Evolutionary conservation across 768 basidiomycete species (phyloP).

Genomic region (Lactifluus rugatus): DNA sequence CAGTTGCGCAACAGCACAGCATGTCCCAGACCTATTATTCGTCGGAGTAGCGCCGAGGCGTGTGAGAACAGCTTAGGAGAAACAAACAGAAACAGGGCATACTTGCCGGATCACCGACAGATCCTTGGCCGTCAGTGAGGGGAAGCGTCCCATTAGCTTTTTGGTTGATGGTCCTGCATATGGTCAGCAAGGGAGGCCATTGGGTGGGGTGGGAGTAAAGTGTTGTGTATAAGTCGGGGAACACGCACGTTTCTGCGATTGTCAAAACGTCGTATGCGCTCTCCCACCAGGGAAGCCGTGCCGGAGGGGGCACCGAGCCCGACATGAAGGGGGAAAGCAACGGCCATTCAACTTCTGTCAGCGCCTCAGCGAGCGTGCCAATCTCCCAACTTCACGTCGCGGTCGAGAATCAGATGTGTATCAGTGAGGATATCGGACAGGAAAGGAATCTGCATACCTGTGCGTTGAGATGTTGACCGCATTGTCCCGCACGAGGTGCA

Average conservation of each 20-base stretch:
- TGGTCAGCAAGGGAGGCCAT: background rate
- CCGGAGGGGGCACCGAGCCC: slow-evolving; percentile 35
- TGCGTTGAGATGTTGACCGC: slow-evolving; percentile 22
- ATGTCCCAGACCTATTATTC: slow-evolving; percentile 38
- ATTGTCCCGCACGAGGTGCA: slow-evolving; percentile 22
- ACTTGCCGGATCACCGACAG: slow-evolving; percentile 56
- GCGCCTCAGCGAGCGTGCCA: slow-evolving; percentile 47
- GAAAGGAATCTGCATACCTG: slow-evolving; percentile 1
- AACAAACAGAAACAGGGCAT: background rate
- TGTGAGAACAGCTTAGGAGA: background rate
- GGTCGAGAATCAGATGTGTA: background rate
- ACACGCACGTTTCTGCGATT: slow-evolving; percentile 32
- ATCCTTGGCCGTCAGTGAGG: slow-evolving; percentile 38
- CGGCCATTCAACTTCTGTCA: slow-evolving; percentile 44
- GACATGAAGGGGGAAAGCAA: slow-evolving; percentile 39
- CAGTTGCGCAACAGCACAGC: slow-evolving; percentile 45
- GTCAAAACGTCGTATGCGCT: slow-evolving; percentile 34
- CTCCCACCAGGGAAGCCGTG: slow-evolving; percentile 22
- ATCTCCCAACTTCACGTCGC: slow-evolving; percentile 45
- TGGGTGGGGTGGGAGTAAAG: background rate
- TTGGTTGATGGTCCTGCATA: slow-evolving; percentile 29
- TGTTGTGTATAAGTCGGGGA: background rate
- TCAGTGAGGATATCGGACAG: background rate
- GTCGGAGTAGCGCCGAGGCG: background rate
- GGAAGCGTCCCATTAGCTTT: slow-evolving; percentile 32